These are phyloP conservation scores for Tulasnella calospora DNA, from an alignment of 768 basidiomycete genomes.

Conservation along the genomic window DNA sequence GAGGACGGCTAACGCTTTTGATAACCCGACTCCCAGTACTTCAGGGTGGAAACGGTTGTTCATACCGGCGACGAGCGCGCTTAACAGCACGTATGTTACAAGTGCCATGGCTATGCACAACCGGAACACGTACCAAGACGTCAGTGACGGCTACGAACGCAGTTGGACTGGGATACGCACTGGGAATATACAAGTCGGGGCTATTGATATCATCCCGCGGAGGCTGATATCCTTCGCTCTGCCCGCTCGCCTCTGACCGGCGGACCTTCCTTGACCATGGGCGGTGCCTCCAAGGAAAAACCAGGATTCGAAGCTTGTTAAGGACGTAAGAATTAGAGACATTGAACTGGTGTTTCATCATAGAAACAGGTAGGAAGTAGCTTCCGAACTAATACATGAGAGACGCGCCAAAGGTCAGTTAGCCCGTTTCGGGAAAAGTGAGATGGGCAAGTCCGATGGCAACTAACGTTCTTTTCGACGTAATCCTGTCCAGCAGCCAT, in stretches of 20 bases:
- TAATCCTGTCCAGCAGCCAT: conserved; percentile 94
- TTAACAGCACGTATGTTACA: conserved; percentile 89
- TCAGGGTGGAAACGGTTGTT: conserved; percentile 80
- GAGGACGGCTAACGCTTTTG: conserved; percentile 77
- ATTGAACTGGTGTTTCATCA: conserved; percentile 88
- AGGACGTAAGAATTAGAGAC: conserved; percentile 96
- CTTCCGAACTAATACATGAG: conserved; percentile 59
- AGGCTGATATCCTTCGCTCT: conserved; percentile 71
- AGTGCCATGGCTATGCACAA: conserved; percentile 75
- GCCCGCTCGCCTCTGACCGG: conserved; percentile 56
- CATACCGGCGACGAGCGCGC: conserved; percentile 78
- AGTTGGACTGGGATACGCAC: conserved; percentile 41
- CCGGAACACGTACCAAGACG: background rate
- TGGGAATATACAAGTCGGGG: conserved; percentile 94
- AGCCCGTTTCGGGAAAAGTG: background rate
- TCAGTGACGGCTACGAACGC: background rate
- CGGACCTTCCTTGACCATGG: conserved; percentile 73
- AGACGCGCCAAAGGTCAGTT: conserved; percentile 8
- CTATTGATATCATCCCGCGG: conserved; percentile 93
- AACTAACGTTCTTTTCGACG: conserved; percentile 83
- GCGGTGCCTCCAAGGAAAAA: conserved; percentile 94
- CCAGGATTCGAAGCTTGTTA: conserved; percentile 72
- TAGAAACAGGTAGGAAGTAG: conserved; percentile 59
- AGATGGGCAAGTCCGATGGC: background rate
- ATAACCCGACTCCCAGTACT: conserved; percentile 80